Evolutionary conservation across 208 protist genomes (phyloP).

Genomic region (Wallacemonas sp.): DNA sequence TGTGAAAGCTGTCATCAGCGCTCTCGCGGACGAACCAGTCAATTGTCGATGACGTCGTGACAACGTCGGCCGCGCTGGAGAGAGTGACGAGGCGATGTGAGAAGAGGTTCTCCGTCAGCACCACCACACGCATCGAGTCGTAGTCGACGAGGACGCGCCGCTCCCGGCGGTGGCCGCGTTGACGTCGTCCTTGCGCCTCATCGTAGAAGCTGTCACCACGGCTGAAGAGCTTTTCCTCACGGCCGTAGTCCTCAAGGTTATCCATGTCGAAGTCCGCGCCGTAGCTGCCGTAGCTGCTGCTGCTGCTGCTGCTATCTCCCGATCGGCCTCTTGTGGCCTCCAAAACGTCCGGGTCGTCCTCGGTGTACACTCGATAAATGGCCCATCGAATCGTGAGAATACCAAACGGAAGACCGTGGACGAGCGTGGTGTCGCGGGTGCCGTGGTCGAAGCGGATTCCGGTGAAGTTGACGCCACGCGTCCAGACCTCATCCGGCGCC

Average conservation of each 20-base stretch:
- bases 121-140: constrained; percentile 68
- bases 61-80: constrained; percentile 51
- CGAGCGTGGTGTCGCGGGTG: constrained; percentile 43
- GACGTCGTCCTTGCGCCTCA: neutral
- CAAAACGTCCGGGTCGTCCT: constrained; percentile 9
- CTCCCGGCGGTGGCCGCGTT: neutral
- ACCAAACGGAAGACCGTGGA: constrained; percentile 82
- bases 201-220: too few species aligned
- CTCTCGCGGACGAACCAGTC: constrained; percentile 52
- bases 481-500: constrained; percentile 50
- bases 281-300: neutral
- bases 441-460: constrained; percentile 64
- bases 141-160: constrained; percentile 69
- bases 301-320: neutral
- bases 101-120: constrained; percentile 79
- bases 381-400: constrained; percentile 84
- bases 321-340: constrained; percentile 7
- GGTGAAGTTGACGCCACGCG: constrained; percentile 48
- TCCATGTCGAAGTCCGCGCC: neutral
- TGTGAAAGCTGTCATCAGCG: neutral
- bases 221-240: constrained; percentile 7
- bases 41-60: constrained; percentile 63
- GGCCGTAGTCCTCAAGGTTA: neutral
- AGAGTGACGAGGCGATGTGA: constrained; percentile 73
- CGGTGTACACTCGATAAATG: constrained; percentile 45